Evolutionary conservation across 768 basidiomycete species (phyloP), one percentile per base, ranked within the genome.

Genomic region (Boletus vermiculosoides): DNA sequence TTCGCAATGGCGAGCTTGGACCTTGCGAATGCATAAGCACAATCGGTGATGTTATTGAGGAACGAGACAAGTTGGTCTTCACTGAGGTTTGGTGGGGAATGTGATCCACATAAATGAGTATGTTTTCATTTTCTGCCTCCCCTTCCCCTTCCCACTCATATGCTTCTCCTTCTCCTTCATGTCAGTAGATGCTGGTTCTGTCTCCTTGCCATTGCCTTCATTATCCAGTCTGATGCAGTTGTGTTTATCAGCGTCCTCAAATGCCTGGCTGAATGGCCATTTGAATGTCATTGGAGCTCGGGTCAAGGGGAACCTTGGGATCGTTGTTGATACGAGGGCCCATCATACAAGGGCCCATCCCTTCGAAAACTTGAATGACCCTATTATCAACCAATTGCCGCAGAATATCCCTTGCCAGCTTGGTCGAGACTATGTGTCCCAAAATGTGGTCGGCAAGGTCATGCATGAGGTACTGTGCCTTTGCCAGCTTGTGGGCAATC

Each of bases 91-190:
- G 1, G 0, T 0, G 3, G 60, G 62, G 16, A 58, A 63, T 0
- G 39, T 31, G 39, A 5, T 11, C 62, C 54, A 61, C 41, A 23
- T 31, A 41, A 60, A 62, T 15, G 45, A 45, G 56, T 50, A 55
- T 9, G 2, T n/a, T 28, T 45, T 52, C 25, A 9, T 18, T 33
- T 45, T 49, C 28, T 18, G 34, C 18, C 48, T 34, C 16, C 41
- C 33, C 25, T 28, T 57, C 8, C 15, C 40, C 31, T 42, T 56
- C 20, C 8, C 31, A 12, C 23, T 16, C 13, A 42, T 12, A 16
- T 31, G 54, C 20, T 34, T 25, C 34, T 16, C 40, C 13, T 50
- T 44, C 12, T 45, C 16, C 8, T 39, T 52, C 18, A 12, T 20
- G 15, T 37, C 25, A 3, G 30, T 23, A 16, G 34, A 16, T 5